Evolutionary conservation across 192 early-diverging fungal genomes (phyloP).

Genomic region (Entophlyctis luteolus): DNA sequence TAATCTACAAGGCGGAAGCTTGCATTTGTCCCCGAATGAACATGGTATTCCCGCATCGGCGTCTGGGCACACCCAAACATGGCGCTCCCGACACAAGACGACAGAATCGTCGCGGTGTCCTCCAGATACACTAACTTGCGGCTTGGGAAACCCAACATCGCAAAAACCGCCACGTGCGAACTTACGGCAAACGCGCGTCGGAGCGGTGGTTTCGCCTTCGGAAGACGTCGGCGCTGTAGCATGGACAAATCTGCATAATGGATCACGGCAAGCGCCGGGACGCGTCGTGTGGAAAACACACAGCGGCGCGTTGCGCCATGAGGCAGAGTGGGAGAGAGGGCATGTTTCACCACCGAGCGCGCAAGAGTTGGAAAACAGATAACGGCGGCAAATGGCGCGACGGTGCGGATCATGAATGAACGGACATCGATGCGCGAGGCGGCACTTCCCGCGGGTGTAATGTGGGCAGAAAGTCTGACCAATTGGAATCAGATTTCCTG

Average conservation of each 20-base stretch:
- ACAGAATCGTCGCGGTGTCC: no score
- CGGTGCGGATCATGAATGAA: background rate
- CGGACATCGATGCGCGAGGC: background rate
- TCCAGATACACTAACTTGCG: no score
- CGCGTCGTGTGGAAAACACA: background rate
- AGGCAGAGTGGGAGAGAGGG: background rate
- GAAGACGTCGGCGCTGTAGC: background rate
- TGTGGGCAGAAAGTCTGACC: background rate
- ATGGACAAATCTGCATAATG: background rate
- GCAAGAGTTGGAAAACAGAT: background rate
- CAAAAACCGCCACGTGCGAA: background rate
- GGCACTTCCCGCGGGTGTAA: background rate
- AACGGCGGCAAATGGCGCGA: background rate
- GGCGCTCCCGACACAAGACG: background rate
- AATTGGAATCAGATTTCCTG: slow-evolving; percentile 1
- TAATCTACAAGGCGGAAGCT: background rate
- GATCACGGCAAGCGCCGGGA: background rate
- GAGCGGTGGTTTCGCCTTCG: no score
- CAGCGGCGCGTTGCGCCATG: background rate
- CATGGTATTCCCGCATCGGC: background rate
- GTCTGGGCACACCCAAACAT: slow-evolving; percentile 5
- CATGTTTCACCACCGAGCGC: background rate
- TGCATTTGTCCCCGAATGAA: background rate
- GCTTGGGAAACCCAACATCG: background rate
- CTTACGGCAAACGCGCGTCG: background rate